phyloP scores from a whole-genome alignment of 768 basidiomycete species.

The Calocera viscosa region DNA sequence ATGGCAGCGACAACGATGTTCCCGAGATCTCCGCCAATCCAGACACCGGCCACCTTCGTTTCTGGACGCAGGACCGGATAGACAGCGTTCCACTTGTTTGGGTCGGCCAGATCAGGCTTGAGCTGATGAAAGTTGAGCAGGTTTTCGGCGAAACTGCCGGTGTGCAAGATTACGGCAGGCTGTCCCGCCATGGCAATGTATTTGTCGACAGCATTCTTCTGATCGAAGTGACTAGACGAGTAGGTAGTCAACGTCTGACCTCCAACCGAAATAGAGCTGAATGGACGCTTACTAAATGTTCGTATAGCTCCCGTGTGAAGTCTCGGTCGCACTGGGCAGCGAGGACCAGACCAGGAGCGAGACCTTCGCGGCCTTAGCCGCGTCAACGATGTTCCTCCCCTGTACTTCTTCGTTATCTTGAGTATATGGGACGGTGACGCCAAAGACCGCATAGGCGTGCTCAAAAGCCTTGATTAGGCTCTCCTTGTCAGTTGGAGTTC shows the following conservation, averaged over 20 bases:
- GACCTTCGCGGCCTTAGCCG: conserved; percentile 14
- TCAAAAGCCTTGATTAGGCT: conserved; percentile 10
- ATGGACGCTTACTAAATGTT: background rate
- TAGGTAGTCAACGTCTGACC: too few species aligned
- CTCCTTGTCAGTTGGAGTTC: conserved; percentile 10
- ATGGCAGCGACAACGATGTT: background rate
- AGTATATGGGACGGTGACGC: conserved; percentile 8
- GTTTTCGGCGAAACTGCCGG: background rate
- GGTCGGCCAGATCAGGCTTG: background rate
- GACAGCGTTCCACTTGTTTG: background rate
- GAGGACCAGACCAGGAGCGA: conserved; percentile 21
- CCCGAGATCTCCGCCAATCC: background rate
- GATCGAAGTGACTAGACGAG: background rate
- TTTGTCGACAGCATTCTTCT: background rate
- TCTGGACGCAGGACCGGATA: background rate
- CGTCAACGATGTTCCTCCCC: conserved; percentile 18
- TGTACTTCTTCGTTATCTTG: conserved; percentile 13
- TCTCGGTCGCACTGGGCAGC: background rate
- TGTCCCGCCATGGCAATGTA: background rate
- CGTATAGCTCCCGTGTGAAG: background rate
- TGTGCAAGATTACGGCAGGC: background rate
- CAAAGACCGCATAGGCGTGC: conserved; percentile 16
- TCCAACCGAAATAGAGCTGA: too few species aligned
- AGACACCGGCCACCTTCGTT: background rate
- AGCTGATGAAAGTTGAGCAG: background rate